A percentile compares a stretch with the other conserved stretches of the same genome.
Conservation (phyloP, 2,329 filamentous ascomycete genomes). For the Alternaria brassicae region DNA sequence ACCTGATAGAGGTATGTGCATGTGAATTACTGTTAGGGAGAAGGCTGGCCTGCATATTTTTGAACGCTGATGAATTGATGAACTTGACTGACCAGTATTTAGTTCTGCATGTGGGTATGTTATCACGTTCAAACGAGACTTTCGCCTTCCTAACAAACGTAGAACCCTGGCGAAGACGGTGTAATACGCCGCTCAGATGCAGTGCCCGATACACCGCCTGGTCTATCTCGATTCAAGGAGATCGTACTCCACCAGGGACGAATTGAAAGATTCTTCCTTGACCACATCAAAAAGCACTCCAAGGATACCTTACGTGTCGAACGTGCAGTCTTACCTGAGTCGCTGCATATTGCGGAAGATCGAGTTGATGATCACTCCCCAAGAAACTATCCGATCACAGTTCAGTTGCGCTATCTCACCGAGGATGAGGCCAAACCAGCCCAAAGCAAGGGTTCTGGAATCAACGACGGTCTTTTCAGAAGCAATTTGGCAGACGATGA, state of each 20-base stretch:
- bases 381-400: constrained; percentile 65
- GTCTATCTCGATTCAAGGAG: constrained; percentile 69
- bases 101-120: constrained; percentile 52
- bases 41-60: too few relatives aligned
- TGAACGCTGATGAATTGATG: neutral
- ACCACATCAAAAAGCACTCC: constrained; percentile 64
- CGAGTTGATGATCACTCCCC: constrained; percentile 56
- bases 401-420: constrained; percentile 64
- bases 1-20: constrained; percentile 68
- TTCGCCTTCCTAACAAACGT: neutral
- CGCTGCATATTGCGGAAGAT: constrained; percentile 62
- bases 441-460: constrained; percentile 47
- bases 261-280: constrained; percentile 71
- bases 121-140: neutral
- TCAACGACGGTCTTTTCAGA: constrained; percentile 64
- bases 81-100: constrained; percentile 7
- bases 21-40: constrained; percentile 55
- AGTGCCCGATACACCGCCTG: constrained; percentile 68
- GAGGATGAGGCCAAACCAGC: constrained; percentile 65
- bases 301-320: constrained; percentile 62
- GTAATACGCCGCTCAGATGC: constrained; percentile 65
- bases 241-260: constrained; percentile 74
- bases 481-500: constrained; percentile 66
- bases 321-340: constrained; percentile 65
- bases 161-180: constrained; percentile 68